Evolutionary conservation across 768 basidiomycete species (phyloP).

Genomic region (Phanerochaete sordida): DNA sequence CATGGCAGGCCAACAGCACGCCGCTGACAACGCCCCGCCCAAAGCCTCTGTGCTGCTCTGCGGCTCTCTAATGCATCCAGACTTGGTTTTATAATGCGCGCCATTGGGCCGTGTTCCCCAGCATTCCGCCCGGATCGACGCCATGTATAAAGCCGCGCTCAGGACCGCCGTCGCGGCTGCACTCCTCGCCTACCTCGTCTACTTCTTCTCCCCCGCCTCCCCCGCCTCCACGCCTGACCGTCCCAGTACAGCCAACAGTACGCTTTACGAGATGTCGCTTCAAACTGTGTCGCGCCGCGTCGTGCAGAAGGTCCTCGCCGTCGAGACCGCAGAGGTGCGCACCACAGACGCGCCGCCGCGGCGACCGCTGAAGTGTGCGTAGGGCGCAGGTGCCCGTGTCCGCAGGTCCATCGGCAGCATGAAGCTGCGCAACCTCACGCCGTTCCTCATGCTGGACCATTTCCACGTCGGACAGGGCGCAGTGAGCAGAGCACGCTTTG

Average conservation of each 20-base stretch:
- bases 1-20: background rate
- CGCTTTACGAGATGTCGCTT: conserved; percentile 24
- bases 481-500: conserved; percentile 35
- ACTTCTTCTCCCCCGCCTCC: conserved; percentile 3
- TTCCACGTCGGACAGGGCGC: conserved; percentile 70
- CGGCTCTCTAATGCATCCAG: background rate
- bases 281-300: conserved; percentile 60
- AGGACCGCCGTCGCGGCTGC: conserved; percentile 7
- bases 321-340: conserved; percentile 66
- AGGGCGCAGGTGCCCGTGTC: conserved; percentile 83
- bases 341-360: background rate
- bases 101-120: background rate
- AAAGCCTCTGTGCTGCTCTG: background rate
- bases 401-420: conserved; percentile 81
- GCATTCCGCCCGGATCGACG: conserved; percentile 5
- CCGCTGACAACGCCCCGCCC: conserved; percentile 6
- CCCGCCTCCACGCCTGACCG: background rate
- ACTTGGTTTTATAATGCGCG: conserved; percentile 7
- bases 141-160: conserved; percentile 19
- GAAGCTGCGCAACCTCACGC: conserved; percentile 74
- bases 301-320: conserved; percentile 70
- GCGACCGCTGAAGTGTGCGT: background rate
- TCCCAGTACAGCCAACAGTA: background rate
- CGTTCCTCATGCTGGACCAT: conserved; percentile 90
- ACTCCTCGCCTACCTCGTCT: conserved; percentile 8